Evolutionary conservation across 352 stramenopile species (phyloP).

Genomic region (Blastocystis sp.): DNA sequence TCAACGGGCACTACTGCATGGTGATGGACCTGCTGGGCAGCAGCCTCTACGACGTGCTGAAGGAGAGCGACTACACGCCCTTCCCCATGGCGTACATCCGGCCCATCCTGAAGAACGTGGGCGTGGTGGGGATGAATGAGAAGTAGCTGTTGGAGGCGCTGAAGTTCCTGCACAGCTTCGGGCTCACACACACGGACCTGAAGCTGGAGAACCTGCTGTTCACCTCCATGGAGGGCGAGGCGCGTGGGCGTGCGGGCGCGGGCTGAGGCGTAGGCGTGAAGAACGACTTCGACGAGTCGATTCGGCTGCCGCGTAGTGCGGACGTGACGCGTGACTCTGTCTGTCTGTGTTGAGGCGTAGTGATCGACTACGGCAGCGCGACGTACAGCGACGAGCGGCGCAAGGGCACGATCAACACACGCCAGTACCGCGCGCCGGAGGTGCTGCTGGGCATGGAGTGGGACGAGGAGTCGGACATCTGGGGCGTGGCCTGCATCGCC

Average conservation of each 20-base stretch:
- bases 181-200: slow-evolving; percentile 93
- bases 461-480: slow-evolving; percentile 95
- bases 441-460: slow-evolving; percentile 94
- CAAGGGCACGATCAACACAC: slow-evolving; percentile 93
- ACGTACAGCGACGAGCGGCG: slow-evolving; percentile 91
- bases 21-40: slow-evolving; percentile 91
- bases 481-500: slow-evolving; percentile 94
- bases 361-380: slow-evolving; percentile 97
- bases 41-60: slow-evolving; percentile 96
- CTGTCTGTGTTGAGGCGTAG: slow-evolving; percentile 70
- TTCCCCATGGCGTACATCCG: slow-evolving; percentile 79
- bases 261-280: no score
- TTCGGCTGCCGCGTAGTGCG: no score
- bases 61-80: slow-evolving; percentile 90
- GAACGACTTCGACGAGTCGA: no score
- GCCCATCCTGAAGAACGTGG: slow-evolving; percentile 75
- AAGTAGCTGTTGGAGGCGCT: slow-evolving; percentile 87
- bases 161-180: slow-evolving; percentile 91
- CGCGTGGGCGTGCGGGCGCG: no score
- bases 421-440: slow-evolving; percentile 95
- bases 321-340: no score
- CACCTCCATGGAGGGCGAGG: slow-evolving; percentile 69
- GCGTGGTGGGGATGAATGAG: slow-evolving; percentile 78
- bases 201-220: slow-evolving; percentile 95
- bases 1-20: slow-evolving; percentile 88